Evolutionary conservation across 192 early-diverging fungal species (phyloP).

Genomic region (Entomortierella chlamydospora): DNA sequence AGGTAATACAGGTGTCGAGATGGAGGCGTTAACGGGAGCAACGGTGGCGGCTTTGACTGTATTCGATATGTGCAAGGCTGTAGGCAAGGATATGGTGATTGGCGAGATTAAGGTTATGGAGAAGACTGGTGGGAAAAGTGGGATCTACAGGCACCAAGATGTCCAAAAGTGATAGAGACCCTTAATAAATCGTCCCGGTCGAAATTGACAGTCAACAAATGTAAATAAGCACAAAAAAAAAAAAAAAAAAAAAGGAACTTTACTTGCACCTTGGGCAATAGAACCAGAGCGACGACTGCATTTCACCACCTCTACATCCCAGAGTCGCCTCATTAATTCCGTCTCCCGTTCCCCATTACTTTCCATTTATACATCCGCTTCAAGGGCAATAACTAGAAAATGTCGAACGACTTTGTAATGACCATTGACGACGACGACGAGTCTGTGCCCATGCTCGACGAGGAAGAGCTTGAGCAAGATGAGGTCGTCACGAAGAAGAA

Average conservation of each 20-base stretch:
- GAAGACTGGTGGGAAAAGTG: conserved; percentile 91
- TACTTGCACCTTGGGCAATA: neutral
- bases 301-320: neutral
- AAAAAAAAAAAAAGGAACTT: conserved; percentile 2
- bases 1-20: conserved; percentile 92
- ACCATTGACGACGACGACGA: conserved; percentile 77
- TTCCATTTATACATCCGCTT: neutral
- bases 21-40: conserved; percentile 87
- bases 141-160: conserved; percentile 50
- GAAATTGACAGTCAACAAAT: neutral
- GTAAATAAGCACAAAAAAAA: conserved; percentile 27
- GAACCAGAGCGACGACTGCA: neutral
- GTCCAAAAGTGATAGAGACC: neutral
- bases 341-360: neutral
- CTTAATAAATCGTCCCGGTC: neutral
- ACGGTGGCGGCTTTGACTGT: conserved; percentile 87
- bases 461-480: conserved; percentile 53
- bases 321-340: neutral
- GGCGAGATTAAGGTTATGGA: conserved; percentile 75
- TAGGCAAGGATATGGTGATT: conserved; percentile 85
- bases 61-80: conserved; percentile 98
- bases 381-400: neutral
- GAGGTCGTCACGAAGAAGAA: conserved; percentile 50
- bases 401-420: conserved; percentile 74
- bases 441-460: conserved; percentile 63